A percentile compares a stretch with the other conserved stretches of the same genome.
Evolutionary conservation across 495 filamentous ascomycete species (phyloP).

Genomic region (Physcia stellaris): DNA sequence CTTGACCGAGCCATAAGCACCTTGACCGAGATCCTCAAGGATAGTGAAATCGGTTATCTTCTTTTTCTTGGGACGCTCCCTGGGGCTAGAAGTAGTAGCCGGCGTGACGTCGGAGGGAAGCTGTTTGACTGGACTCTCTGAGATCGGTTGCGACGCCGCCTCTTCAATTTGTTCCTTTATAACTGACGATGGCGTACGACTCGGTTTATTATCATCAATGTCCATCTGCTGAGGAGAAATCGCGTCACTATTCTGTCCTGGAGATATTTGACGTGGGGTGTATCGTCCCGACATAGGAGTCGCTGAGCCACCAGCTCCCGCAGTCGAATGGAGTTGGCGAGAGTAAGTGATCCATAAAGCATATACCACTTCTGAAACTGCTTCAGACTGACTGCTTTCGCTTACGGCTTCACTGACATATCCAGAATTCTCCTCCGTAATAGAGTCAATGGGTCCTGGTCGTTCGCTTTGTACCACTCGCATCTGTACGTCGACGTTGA

Average conservation of each 20-base stretch:
- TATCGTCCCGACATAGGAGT: slow-evolving; percentile 47
- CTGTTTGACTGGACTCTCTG: slow-evolving; percentile 31
- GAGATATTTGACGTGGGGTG: slow-evolving; percentile 62
- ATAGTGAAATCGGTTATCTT: slow-evolving; percentile 88
- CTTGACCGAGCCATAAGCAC: slow-evolving; percentile 96
- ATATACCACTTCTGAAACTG: slow-evolving; percentile 70
- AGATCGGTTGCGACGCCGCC: slow-evolving; percentile 43
- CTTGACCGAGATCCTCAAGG: slow-evolving; percentile 96
- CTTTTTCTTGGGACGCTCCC: slow-evolving; percentile 37
- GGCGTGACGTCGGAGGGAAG: slow-evolving; percentile 25
- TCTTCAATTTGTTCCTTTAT: slow-evolving; percentile 66
- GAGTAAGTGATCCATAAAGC: slow-evolving; percentile 97
- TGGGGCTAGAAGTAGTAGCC: slow-evolving; percentile 14
- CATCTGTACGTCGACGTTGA: slow-evolving; percentile 91
- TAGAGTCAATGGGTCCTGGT: slow-evolving; percentile 22
- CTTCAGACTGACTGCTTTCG: slow-evolving; percentile 25
- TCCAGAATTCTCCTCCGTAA: slow-evolving; percentile 29
- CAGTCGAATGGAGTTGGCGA: slow-evolving; percentile 68
- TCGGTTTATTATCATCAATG: slow-evolving; percentile 32
- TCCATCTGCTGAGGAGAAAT: slow-evolving; percentile 19
- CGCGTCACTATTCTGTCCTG: slow-evolving; percentile 49
- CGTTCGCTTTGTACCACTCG: slow-evolving; percentile 83
- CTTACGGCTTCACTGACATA: slow-evolving; percentile 23
- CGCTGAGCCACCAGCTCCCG: slow-evolving; percentile 38
- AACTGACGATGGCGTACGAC: slow-evolving; percentile 37